A percentile compares a stretch with the other conserved stretches of the same genome.
These are phyloP conservation scores for Dioscorea alata DNA, from an alignment of 106 monocot species.

Conservation along the genomic window DNA sequence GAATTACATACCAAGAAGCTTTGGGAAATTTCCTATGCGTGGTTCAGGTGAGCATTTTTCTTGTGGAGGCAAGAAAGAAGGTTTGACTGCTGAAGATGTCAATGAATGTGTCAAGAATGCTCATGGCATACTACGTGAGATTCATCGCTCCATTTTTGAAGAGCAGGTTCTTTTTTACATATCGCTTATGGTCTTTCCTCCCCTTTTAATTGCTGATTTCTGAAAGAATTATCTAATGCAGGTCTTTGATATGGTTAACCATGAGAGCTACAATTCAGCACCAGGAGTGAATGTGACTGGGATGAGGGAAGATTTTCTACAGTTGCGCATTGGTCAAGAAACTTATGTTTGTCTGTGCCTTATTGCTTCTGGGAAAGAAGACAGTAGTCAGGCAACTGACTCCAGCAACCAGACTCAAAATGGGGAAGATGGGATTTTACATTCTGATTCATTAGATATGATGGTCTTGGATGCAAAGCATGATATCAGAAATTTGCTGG, in stretches of 20 bases:
- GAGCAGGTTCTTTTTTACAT: slow-evolving; percentile 52
- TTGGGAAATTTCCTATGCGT: slow-evolving; percentile 25
- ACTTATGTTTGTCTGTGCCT: slow-evolving; percentile 59
- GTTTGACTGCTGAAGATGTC: slow-evolving; percentile 47
- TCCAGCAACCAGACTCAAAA: slow-evolving; percentile 6
- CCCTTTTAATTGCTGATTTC: neutral
- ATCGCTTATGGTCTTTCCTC: neutral
- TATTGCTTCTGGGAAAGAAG: slow-evolving; percentile 25
- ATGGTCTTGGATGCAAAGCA: slow-evolving; percentile 30
- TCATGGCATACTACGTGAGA: slow-evolving; percentile 76
- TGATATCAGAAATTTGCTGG: slow-evolving; percentile 13
- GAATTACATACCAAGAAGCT: slow-evolving; percentile 14
- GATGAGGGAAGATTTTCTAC: slow-evolving; percentile 72
- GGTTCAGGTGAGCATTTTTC: slow-evolving; percentile 6
- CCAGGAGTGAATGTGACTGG: slow-evolving; percentile 72
- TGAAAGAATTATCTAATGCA: slow-evolving; percentile 14
- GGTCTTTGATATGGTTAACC: slow-evolving; percentile 87
- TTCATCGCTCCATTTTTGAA: slow-evolving; percentile 83
- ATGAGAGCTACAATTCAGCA: slow-evolving; percentile 42
- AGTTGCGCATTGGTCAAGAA: slow-evolving; percentile 75
- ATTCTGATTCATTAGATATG: slow-evolving; percentile 18
- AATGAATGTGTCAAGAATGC: slow-evolving; percentile 47
- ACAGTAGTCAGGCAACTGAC: slow-evolving; percentile 14
- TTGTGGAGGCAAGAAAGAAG: slow-evolving; percentile 30
- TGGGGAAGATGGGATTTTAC: slow-evolving; percentile 16